Evolutionary conservation across 2,329 filamentous ascomycete species (phyloP), one percentile per base, ranked within the genome.

Genomic region (Colletotrichum kahawae): DNA sequence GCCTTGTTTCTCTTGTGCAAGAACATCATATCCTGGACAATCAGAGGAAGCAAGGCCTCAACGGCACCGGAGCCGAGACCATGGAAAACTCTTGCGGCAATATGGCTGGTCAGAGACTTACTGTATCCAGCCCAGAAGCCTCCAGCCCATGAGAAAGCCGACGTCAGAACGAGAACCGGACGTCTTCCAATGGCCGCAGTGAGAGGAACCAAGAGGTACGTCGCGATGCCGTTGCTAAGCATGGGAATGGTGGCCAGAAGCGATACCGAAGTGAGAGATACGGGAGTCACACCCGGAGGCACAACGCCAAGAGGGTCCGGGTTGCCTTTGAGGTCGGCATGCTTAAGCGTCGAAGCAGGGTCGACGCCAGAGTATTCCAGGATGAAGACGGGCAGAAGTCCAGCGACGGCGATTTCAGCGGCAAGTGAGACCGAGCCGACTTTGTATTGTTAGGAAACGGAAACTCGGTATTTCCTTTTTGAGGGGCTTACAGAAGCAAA

Each of bases 21-120:
- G 29, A 84, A 84, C 29, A 83, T 79, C 38, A 84, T 79, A 59
- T 85, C 83, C 76, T 84, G 82, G 1, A 83, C 79, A 43, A 85
- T 81, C 8, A 85, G 79, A 4, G 83, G 83, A 8, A 84, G 79
- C 13, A 85, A 72, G 0, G 82, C 81, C 65, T 83, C 82, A 27
- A 82, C 80, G 0, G 82, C 79, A 4, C 82, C 83, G 1, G 81
- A 82, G 1, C 82, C 83, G 7, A 84, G 73, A 0, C 82, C 83
- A 67, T 83, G 79, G 5, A 84, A 64, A 8, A 78, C 79, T 13
- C 82, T 71, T 2, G 83, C 82, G 1, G 79, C 80, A 5, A 84
- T 65, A 60, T 84, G 83, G 8, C 76, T 75, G 7, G 77, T 72
- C 1, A 84, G 73, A 3, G 78, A 77, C 2, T 72, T 77, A 66